These are phyloP conservation scores for Colletotrichum sp. DNA, from an alignment of 2,329 filamentous ascomycete species.

Conservation along the genomic window DNA sequence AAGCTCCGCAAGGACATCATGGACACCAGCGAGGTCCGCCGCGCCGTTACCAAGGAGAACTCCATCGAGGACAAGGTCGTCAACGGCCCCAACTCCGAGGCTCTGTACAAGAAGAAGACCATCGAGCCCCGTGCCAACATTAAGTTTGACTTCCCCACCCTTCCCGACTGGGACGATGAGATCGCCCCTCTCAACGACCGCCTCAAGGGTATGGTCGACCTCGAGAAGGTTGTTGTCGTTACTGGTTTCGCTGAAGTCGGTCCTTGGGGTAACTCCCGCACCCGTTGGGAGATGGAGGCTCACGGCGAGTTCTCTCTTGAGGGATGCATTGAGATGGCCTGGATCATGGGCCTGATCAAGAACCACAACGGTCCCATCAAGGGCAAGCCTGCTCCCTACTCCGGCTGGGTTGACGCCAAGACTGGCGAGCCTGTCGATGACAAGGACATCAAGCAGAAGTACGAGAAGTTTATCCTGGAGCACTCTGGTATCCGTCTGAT, in stretches of 20 bases:
- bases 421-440: conserved; percentile 94
- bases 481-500: conserved; percentile 98
- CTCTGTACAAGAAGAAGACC: conserved; percentile 91
- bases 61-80: conserved; percentile 97
- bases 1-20: conserved; percentile 92
- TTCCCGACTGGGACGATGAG: conserved; percentile 92
- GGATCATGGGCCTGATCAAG: conserved; percentile 99
- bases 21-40: conserved; percentile 92
- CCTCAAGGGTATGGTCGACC: conserved; percentile 97
- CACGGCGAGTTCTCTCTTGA: conserved; percentile 96
- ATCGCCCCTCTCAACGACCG: conserved; percentile 86
- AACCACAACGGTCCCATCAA: conserved; percentile 97
- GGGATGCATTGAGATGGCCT: conserved; percentile 98
- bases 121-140: conserved; percentile 96
- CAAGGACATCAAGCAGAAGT: conserved; percentile 97
- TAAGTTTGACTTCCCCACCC: conserved; percentile 92
- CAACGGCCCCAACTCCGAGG: conserved; percentile 91
- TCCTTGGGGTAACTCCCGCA: conserved; percentile 98
- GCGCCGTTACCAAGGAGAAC: conserved; percentile 93
- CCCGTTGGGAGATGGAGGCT: conserved; percentile 99
- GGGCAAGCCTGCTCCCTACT: conserved; percentile 80
- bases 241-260: conserved; percentile 96
- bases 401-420: conserved; percentile 96
- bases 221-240: conserved; percentile 97
- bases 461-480: conserved; percentile 95